Base-by-base conservation (phyloP, 345 rosid genomes). In the Eucalyptus victrix region DNA sequence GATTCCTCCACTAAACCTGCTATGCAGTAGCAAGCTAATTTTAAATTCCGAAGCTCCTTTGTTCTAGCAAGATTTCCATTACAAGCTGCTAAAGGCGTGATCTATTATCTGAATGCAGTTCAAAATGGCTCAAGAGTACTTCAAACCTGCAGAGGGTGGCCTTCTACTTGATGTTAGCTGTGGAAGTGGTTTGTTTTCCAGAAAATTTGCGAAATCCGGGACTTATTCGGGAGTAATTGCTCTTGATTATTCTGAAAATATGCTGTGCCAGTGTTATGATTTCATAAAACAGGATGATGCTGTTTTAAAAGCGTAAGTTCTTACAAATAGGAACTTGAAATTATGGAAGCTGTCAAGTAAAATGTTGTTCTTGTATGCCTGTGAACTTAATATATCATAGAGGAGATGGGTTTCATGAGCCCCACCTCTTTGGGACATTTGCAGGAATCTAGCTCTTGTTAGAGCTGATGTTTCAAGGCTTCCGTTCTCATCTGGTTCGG, bases 381-480 rank as follows among this genome's bases (percentile, higher is more conserved):
- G 28, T 76, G 83, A 40, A 76, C 24, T 40, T 37, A 76, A 76
- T 76, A 21, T 37, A 40, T 37, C 42, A 37, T 9, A 42, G 83
- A 76, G 47, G 83, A 76, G 83, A 76, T 21, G 30, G 83, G 47
- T 76, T 76, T 65, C 69, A 30, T 30, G 16, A 21, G 1, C 18
- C 76, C 37, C 21, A 65, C 37, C 8, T 3, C 23, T 76, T 4
- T 76, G 83, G 47, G 16, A 76, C 65, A 85, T 89, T n/a, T 92
- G 91, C 92, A 96, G 98, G 91, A 95, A 94, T 88, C 94, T 97
- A 87, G 97, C 98, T 49, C 96, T 98, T 87, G 98, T 98, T 88
- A 94, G 99, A 90, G 99, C 98, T 86, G 99, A 98, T 88, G 95
- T 98, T 88, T 94, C 96, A 76, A 95, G 99, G 86, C 98, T 97